Base-by-base conservation (phyloP, 2,329 filamentous ascomycete species). In the Fusarium albosuccineum region DNA sequence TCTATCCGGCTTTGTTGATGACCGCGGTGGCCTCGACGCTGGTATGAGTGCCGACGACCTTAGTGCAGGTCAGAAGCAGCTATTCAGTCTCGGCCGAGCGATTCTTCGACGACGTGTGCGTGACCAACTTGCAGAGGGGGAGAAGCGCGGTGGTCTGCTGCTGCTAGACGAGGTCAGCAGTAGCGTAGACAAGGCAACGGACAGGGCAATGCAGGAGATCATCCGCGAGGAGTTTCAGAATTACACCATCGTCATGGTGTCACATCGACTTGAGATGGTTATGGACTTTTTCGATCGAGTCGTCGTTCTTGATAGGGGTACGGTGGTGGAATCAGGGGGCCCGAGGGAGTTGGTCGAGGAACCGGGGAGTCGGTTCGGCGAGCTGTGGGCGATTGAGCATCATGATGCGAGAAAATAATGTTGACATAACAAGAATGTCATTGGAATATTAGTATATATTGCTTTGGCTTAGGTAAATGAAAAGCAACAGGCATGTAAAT, bases 41-140 rank as follows among this genome's bases (percentile, higher is more conserved):
- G 67, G 60, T 2, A 81, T 90, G 64, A 79, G 80, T n/a, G 76
- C 82, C 2, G 80, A 85, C 7, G 78, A 81, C 51, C 78, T 89
- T 6, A 85, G 82, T 6, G 82, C 85, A 34, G 89, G 89, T 0
- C 89, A 91, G 73, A 83, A 83, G 44, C 89, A 91, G 70, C 80
- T 91, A 0, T 89, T 92, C 67, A 88, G 84, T 64, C 81, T 92
- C 1, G 88, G 86, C 0, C 77, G 88, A 0, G 89, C 87, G 0
- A 80, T 91, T 16, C 74, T 91, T 8, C 77, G 83, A 5, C 59
- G 70, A 2, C 52, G 70, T 1, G 65, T 73, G 1, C 66, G 71
- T 3, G 67, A 73, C 9, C 64, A 60, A n/a, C 57, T 64, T 1
- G 36, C 30, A 5, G 27, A 17, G 1, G 6, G 51, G 3, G 65